These are phyloP conservation scores for Puccinellia tenuiflora DNA, from an alignment of 176 grass and related monocot species.

Conservation along the genomic window DNA sequence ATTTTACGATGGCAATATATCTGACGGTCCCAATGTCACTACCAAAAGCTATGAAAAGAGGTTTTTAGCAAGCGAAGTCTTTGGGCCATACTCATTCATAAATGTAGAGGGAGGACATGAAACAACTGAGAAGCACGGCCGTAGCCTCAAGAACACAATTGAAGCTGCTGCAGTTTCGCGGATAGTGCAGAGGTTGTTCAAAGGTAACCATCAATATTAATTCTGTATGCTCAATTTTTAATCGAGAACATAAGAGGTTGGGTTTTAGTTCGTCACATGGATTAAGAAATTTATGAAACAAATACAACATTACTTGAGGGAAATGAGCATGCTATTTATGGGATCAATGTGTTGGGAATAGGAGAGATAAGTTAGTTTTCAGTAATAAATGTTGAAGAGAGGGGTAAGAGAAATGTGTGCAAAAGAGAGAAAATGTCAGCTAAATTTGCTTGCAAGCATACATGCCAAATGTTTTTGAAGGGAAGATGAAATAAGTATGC, in stretches of 20 bases:
- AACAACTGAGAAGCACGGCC: constrained; percentile 19
- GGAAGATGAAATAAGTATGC: background rate
- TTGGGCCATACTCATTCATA: constrained; percentile 58
- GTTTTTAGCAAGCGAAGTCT: constrained; percentile 31
- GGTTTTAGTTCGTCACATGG: background rate
- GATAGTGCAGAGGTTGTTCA: constrained; percentile 32
- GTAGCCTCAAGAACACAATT: constrained; percentile 34
- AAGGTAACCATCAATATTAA: background rate
- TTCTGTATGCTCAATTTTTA: background rate
- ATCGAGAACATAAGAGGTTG: background rate
- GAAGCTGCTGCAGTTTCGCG: constrained; percentile 38
- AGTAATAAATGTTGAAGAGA: background rate
- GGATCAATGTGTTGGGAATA: background rate
- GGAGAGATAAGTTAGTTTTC: background rate
- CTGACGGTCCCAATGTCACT: constrained; percentile 38
- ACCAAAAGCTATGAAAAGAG: background rate
- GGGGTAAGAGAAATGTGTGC: background rate
- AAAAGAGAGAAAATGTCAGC: background rate
- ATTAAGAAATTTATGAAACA: background rate
- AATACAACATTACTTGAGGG: background rate
- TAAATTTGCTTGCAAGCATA: background rate
- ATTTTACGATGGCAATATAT: constrained; percentile 39
- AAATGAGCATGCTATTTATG: background rate
- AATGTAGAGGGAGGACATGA: constrained; percentile 46
- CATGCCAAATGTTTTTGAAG: background rate